These are phyloP conservation scores for Parietaria judaica DNA, from an alignment of 306 rosid species.

Conservation along the genomic window DNA sequence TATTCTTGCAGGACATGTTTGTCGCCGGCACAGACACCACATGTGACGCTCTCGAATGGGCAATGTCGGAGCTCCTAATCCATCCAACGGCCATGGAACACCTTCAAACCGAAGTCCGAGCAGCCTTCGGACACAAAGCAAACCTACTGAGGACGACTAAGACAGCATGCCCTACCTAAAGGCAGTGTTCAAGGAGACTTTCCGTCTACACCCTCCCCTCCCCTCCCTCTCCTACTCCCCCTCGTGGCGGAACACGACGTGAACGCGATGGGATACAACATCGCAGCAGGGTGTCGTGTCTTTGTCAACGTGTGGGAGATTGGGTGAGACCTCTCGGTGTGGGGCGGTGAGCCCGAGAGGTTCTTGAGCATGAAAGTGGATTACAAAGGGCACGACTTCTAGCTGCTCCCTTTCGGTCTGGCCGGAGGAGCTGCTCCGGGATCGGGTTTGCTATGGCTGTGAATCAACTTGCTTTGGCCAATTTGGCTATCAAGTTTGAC, in stretches of 20 bases:
- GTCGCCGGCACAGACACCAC: no score
- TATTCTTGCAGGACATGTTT: no score
- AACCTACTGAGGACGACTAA: conserved; percentile 31
- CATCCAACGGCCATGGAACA: conserved; percentile 35
- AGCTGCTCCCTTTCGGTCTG: conserved; percentile 35
- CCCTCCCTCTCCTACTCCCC: conserved; percentile 35
- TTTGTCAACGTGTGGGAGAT: conserved; percentile 33
- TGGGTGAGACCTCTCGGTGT: conserved; percentile 28
- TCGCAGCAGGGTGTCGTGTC: conserved; percentile 7
- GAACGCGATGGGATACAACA: conserved; percentile 9
- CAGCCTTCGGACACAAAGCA: background rate
- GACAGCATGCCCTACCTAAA: conserved; percentile 33
- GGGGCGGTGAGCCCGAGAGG: conserved; percentile 30
- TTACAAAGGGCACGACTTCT: conserved; percentile 28
- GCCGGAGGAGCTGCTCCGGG: conserved; percentile 37
- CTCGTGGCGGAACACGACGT: conserved; percentile 19
- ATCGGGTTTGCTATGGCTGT: conserved; percentile 13
- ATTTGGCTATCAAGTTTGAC: conserved; percentile 17
- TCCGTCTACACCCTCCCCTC: conserved; percentile 43
- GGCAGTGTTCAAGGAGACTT: conserved; percentile 39
- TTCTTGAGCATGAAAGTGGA: conserved; percentile 7
- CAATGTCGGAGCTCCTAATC: conserved; percentile 36
- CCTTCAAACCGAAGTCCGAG: conserved; percentile 27
- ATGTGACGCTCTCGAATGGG: conserved; percentile 39
- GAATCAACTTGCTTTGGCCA: conserved; percentile 25